phyloP scores from a whole-genome alignment of 345 rosid species.

The Gynandropsis gynandra region DNA sequence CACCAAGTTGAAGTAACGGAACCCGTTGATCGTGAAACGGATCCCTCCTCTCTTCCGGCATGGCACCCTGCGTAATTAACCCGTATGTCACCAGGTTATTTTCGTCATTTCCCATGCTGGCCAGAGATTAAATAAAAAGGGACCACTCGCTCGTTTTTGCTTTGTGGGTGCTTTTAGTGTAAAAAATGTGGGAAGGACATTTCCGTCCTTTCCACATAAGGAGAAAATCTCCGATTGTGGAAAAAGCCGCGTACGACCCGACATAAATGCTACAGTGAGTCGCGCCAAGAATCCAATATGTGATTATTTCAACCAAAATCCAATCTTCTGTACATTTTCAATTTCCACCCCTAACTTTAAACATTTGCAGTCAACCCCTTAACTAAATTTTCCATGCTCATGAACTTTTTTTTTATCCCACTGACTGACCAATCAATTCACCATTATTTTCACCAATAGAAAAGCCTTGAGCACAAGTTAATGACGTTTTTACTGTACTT shows the following conservation, averaged over 20 bases:
- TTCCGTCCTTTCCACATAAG: constrained; percentile 14
- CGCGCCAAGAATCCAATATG: constrained; percentile 22
- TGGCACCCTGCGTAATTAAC: constrained; percentile 36
- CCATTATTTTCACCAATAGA: too few species aligned
- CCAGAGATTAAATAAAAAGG: background rate
- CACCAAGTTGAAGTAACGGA: constrained; percentile 64
- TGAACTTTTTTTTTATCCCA: too few species aligned
- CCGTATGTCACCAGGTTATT: background rate
- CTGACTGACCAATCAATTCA: too few species aligned
- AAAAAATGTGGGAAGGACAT: constrained; percentile 23
- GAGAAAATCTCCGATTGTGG: constrained; percentile 19
- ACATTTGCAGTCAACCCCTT: background rate
- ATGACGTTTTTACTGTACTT: too few species aligned
- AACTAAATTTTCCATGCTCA: too few species aligned
- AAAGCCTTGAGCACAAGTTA: too few species aligned
- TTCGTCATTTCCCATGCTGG: background rate
- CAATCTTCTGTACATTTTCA: background rate
- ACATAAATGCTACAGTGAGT: constrained; percentile 25
- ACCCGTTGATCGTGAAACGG: constrained; percentile 56
- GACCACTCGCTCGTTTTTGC: constrained; percentile 7
- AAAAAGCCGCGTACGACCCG: constrained; percentile 17
- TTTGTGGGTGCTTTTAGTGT: background rate
- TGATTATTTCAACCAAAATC: background rate
- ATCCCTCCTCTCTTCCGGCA: constrained; percentile 60
- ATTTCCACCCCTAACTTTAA: background rate